Evolutionary conservation across 2,329 filamentous ascomycete genomes (phyloP), one percentile per base, ranked within the genome.

Genomic region (Rutstroemia sp.): DNA sequence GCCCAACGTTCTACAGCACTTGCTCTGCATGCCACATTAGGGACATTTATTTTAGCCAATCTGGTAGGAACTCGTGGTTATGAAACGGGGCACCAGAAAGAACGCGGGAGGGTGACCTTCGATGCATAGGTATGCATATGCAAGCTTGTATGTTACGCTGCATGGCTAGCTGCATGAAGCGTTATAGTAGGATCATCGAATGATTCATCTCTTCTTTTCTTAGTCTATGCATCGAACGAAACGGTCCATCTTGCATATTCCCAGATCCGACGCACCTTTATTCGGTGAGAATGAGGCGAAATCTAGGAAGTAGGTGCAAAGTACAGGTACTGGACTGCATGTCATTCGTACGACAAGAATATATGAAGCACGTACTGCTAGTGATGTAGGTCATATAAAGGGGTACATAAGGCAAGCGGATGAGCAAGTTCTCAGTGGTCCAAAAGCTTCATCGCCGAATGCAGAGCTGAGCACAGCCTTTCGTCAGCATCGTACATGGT

Each of bases 21-120:
- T 27, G n/a, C 41, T 30, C n/a, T 23, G 27, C 37, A 27, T n/a
- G 21, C 39, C 21, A 48, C 38, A 48, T 54, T 53, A 51, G 41
- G 48, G 34, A 54, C n/a, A 16, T 17, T 46, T 12, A 47, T 49
- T 59, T 53, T 48, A 51, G 53, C 61, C 57, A 59, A 59, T 59
- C 47, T 57, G 12, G 52, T 51, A 30, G 14, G 55, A 49, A 58
- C 37, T 62, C 59, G 61, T 63, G 60, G 56, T 59, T 54, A 54
- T 60, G 56, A 52, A 51, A 63, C 57, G 23, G 37, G 46, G 47
- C 45, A 39, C 21, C 47, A 51, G 10, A 27, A 44, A 42, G 46
- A 44, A 25, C 5, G 52, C 30, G 38, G 19, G 30, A 54, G 14
- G n/a, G 47, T 54, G 45, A 25, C 52, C 52, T 50, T 55, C 52